Evolutionary conservation across 805 yeast genomes (phyloP).

Genomic region (Cyberlindnera americana): DNA sequence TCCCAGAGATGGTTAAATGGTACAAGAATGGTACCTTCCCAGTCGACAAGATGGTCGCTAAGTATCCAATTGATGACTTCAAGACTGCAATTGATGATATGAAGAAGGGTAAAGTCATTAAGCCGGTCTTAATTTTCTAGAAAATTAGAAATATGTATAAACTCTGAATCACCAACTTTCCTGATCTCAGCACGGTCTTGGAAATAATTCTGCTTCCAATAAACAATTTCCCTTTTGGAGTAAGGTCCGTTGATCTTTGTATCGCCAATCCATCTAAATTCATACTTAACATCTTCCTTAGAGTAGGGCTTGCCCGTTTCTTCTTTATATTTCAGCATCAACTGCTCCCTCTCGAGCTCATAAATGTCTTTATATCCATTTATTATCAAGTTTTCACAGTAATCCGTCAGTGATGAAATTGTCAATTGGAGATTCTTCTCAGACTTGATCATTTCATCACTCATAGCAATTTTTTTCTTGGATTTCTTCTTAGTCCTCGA

Average conservation of each 20-base stretch:
- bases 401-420: constrained; percentile 43
- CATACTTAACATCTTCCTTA: constrained; percentile 34
- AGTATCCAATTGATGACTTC: constrained; percentile 3
- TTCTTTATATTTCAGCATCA: constrained; percentile 41
- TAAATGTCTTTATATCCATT: constrained; percentile 44
- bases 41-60: constrained; percentile 1
- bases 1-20: constrained; percentile 8
- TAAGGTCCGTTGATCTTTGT: constrained; percentile 50
- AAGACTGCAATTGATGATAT: constrained; percentile 3
- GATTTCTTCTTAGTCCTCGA: constrained; percentile 13
- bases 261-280: constrained; percentile 44
- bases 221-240: constrained; percentile 42
- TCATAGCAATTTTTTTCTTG: constrained; percentile 12
- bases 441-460: constrained; percentile 16
- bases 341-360: constrained; percentile 53
- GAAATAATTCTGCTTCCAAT: constrained; percentile 49
- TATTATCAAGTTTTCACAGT: constrained; percentile 41
- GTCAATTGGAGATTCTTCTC: constrained; percentile 24
- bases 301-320: constrained; percentile 41
- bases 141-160: constrained; percentile 12
- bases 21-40: constrained; percentile 7
- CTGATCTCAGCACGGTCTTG: constrained; percentile 42
- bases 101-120: constrained; percentile 2
- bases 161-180: constrained; percentile 21
- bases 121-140: no score